These are phyloP conservation scores for Penicillium sp. DNA, from an alignment of 2,329 filamentous ascomycete species.

Conservation along the genomic window DNA sequence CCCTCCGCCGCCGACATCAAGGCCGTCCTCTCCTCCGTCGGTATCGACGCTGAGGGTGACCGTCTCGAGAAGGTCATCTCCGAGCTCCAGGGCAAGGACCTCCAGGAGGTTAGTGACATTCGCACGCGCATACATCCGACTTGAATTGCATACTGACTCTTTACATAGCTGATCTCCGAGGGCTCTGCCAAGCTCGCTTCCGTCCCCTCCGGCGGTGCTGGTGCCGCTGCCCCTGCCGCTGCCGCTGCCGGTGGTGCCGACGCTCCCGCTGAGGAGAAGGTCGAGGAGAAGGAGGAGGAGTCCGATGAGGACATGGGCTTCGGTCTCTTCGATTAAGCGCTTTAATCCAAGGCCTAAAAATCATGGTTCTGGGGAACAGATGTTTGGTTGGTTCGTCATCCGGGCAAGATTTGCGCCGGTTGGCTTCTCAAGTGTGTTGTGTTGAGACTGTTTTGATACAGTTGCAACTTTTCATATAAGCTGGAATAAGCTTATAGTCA, in stretches of 20 bases:
- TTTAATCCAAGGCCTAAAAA: slow-evolving; percentile 31
- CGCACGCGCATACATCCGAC: neutral
- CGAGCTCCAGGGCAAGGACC: slow-evolving; percentile 67
- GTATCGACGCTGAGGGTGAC: slow-evolving; percentile 87
- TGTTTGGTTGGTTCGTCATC: slow-evolving; percentile 33
- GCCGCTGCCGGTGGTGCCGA: slow-evolving; percentile 67
- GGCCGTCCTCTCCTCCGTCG: slow-evolving; percentile 84
- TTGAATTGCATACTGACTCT: slow-evolving; percentile 16
- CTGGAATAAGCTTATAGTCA: slow-evolving; percentile 35
- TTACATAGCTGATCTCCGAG: slow-evolving; percentile 76
- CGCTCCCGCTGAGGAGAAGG: slow-evolving; percentile 65
- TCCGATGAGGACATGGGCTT: slow-evolving; percentile 73
- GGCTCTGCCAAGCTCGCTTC: slow-evolving; percentile 93
- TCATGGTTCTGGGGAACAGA: slow-evolving; percentile 66
- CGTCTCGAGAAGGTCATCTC: slow-evolving; percentile 82
- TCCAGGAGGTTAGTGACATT: slow-evolving; percentile 73
- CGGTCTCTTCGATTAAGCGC: slow-evolving; percentile 64
- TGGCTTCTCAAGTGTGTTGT: slow-evolving; percentile 30
- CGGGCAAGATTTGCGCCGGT: slow-evolving; percentile 29
- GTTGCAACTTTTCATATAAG: slow-evolving; percentile 38
- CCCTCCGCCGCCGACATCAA: slow-evolving; percentile 86
- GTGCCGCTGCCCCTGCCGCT: slow-evolving; percentile 46
- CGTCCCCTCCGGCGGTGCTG: slow-evolving; percentile 84
- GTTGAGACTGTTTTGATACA: slow-evolving; percentile 37
- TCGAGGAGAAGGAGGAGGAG: slow-evolving; percentile 78